These are phyloP conservation scores for Hypoxylon sp. DNA, from an alignment of 2,329 filamentous ascomycete genomes.

Conservation along the genomic window DNA sequence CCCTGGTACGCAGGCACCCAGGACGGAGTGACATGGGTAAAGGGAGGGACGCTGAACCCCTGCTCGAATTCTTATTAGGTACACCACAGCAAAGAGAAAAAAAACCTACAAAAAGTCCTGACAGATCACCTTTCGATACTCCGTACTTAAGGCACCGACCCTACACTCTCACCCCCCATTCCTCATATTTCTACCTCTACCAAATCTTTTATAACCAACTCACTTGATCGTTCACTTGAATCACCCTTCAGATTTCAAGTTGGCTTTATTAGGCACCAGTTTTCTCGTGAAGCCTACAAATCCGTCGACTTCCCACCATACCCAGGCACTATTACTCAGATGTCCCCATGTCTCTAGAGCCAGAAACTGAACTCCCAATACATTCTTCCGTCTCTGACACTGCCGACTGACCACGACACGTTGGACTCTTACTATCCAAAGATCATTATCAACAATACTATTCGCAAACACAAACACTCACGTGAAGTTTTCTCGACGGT, in stretches of 20 bases:
- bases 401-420: constrained; percentile 43
- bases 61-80: constrained; percentile 41
- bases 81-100: constrained; percentile 45
- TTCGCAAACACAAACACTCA: constrained; percentile 42
- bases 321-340: constrained; percentile 33
- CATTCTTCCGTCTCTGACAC: constrained; percentile 45
- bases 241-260: constrained; percentile 25
- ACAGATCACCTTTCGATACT: constrained; percentile 41
- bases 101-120: constrained; percentile 48
- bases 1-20: constrained; percentile 45
- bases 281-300: constrained; percentile 38
- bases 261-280: constrained; percentile 36
- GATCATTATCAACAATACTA: constrained; percentile 50
- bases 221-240: constrained; percentile 14
- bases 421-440: constrained; percentile 48
- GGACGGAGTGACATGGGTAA: constrained; percentile 40
- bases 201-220: constrained; percentile 16
- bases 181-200: constrained; percentile 20
- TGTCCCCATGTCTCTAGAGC: constrained; percentile 48
- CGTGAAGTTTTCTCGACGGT: constrained; percentile 38
- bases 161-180: constrained; percentile 28
- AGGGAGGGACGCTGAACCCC: constrained; percentile 43
- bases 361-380: constrained; percentile 42
- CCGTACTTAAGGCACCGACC: constrained; percentile 43
- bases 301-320: constrained; percentile 33